These are phyloP conservation scores for Fusarium longipes DNA, from an alignment of 2,329 filamentous ascomycete genomes.

Conservation along the genomic window DNA sequence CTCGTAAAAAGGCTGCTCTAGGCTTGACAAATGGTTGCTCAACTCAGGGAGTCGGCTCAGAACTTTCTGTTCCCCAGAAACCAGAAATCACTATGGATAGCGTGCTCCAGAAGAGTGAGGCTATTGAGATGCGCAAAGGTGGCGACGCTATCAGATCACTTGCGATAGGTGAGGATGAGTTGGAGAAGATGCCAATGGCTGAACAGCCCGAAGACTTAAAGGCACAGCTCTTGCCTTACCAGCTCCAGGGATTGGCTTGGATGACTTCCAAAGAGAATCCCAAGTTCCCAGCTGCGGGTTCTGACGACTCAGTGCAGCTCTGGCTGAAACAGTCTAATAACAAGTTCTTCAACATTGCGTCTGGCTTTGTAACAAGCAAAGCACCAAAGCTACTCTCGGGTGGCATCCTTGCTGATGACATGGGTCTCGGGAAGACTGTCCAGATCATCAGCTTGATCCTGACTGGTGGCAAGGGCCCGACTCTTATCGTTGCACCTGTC, in stretches of 20 bases:
- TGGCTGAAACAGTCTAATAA: constrained; percentile 71
- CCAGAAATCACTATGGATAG: constrained; percentile 67
- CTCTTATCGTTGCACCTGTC: constrained; percentile 83
- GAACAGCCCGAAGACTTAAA: constrained; percentile 72
- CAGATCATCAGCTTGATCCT: constrained; percentile 85
- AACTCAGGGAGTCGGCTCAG: constrained; percentile 52
- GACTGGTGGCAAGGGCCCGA: constrained; percentile 66
- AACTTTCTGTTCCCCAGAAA: constrained; percentile 40
- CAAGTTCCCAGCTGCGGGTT: constrained; percentile 67
- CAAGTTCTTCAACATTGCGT: constrained; percentile 70
- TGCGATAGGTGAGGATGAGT: constrained; percentile 74
- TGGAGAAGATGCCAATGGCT: constrained; percentile 78
- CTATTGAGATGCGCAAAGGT: constrained; percentile 73
- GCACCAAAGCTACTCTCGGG: constrained; percentile 77
- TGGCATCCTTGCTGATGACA: constrained; percentile 88
- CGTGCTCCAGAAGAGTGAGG: constrained; percentile 73
- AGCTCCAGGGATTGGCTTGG: constrained; percentile 83
- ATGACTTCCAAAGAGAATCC: constrained; percentile 81
- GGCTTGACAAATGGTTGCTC: constrained; percentile 54
- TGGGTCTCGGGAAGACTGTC: constrained; percentile 91
- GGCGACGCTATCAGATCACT: constrained; percentile 75
- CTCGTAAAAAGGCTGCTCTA: constrained; percentile 57
- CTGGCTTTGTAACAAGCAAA: constrained; percentile 68
- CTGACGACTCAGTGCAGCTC: constrained; percentile 74
- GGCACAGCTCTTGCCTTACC: constrained; percentile 81